These are phyloP conservation scores for Limtongia smithiae DNA, from an alignment of 805 yeast genomes.

Conservation along the genomic window DNA sequence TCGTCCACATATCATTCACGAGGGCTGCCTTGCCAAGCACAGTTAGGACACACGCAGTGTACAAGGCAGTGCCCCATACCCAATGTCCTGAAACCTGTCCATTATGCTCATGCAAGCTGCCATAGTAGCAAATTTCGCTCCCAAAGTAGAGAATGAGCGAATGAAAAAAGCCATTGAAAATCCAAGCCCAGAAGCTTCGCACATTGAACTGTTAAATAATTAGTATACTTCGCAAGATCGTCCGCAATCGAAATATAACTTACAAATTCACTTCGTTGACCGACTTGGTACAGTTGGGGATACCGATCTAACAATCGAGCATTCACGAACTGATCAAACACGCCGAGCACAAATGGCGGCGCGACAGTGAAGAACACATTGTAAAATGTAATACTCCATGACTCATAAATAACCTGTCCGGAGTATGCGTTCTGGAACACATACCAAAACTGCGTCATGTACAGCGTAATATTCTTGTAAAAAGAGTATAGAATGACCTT, in stretches of 20 bases:
- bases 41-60: constrained; percentile 80
- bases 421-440: constrained; percentile 89
- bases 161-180: constrained; percentile 90
- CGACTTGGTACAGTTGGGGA: constrained; percentile 87
- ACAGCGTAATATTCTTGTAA: constrained; percentile 90
- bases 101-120: constrained; percentile 56
- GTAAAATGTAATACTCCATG: constrained; percentile 96
- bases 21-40: constrained; percentile 94
- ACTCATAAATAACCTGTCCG: constrained; percentile 93
- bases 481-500: constrained; percentile 91
- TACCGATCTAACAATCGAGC: constrained; percentile 85
- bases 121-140: constrained; percentile 60
- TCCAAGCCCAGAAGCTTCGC: constrained; percentile 95
- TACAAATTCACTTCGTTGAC: constrained; percentile 74
- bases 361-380: constrained; percentile 90
- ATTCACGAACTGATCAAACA: constrained; percentile 92
- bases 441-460: constrained; percentile 98
- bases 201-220: constrained; percentile 73
- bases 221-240: too few relatives aligned
- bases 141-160: constrained; percentile 80
- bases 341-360: constrained; percentile 95
- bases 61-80: constrained; percentile 91
- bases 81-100: constrained; percentile 84
- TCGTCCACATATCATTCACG: constrained; percentile 90
- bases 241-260: constrained; percentile 2